Conservation (phyloP, 2,329 filamentous ascomycete genomes). For the Zymoseptoria tritici region DNA sequence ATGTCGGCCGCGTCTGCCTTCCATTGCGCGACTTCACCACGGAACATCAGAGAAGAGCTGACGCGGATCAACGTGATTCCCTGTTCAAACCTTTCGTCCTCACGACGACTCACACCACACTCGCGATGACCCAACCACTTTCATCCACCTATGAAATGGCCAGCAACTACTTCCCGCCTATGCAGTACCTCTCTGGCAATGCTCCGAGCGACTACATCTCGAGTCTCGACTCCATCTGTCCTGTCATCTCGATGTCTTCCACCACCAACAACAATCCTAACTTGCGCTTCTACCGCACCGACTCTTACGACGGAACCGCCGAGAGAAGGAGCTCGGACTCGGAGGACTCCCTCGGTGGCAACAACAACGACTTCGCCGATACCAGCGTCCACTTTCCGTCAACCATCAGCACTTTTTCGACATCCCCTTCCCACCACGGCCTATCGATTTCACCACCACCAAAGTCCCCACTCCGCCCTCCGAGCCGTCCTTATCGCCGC, state of each 20-base stretch:
- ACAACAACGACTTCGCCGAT: neutral
- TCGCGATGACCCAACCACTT: too few species aligned
- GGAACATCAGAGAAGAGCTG: too few species aligned
- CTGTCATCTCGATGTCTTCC: slow-evolving; percentile 7
- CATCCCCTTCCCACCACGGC: too few species aligned
- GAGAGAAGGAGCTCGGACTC: slow-evolving; percentile 9
- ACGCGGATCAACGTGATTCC: too few species aligned
- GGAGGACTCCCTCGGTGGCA: slow-evolving; percentile 11
- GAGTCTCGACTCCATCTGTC: slow-evolving; percentile 12
- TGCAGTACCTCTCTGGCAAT: slow-evolving; percentile 15
- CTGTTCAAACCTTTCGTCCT: too few species aligned
- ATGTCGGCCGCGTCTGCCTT: too few species aligned
- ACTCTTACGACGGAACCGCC: slow-evolving; percentile 6
- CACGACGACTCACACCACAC: too few species aligned
- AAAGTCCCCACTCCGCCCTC: neutral
- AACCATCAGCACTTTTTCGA: too few species aligned
- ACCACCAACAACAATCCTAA: slow-evolving; percentile 5
- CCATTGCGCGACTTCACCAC: too few species aligned
- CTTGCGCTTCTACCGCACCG: neutral
- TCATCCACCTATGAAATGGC: too few species aligned
- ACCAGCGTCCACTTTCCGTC: too few species aligned
- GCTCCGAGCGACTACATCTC: slow-evolving; percentile 15
- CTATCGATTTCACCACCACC: neutral
- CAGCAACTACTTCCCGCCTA: slow-evolving; percentile 13
- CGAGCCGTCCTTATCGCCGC: slow-evolving; percentile 9